phyloP scores from a whole-genome alignment of 768 basidiomycete genomes.

The Kwoniella heveanensis region DNA sequence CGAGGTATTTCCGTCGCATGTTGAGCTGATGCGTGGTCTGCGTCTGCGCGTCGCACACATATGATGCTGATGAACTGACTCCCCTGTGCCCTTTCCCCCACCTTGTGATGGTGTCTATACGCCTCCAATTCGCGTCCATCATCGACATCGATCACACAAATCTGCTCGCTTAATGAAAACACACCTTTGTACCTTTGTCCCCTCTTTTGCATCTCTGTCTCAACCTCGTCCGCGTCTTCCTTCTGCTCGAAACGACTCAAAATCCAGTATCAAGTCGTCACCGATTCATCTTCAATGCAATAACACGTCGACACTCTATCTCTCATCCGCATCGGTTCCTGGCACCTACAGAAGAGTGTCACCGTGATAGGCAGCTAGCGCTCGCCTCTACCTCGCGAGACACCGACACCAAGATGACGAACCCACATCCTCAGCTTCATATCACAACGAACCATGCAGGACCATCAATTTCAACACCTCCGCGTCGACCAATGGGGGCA shows the following conservation, averaged over 20 bases:
- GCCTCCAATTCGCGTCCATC: neutral
- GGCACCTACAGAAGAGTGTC: no score
- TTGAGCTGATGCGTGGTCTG: no score
- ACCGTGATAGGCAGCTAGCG: neutral
- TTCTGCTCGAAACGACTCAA: neutral
- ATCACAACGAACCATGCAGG: constrained; percentile 20
- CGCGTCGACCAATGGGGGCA: constrained; percentile 38
- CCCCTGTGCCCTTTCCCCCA: neutral
- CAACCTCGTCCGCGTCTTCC: neutral
- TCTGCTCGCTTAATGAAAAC: neutral
- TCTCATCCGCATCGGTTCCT: neutral
- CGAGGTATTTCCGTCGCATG: no score
- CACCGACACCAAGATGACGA: constrained; percentile 7
- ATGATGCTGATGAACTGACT: neutral
- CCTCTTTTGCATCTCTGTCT: neutral
- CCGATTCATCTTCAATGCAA: neutral
- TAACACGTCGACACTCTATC: neutral
- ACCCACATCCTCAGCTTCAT: constrained; percentile 18
- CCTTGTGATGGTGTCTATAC: no score
- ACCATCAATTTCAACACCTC: constrained; percentile 23
- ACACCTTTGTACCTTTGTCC: neutral
- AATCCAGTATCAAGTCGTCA: neutral
- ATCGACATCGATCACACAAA: neutral
- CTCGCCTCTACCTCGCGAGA: neutral
- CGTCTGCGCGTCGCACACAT: no score